Base-by-base conservation (phyloP, 73 alveolate species). In the Halteria grandinella region DNA sequence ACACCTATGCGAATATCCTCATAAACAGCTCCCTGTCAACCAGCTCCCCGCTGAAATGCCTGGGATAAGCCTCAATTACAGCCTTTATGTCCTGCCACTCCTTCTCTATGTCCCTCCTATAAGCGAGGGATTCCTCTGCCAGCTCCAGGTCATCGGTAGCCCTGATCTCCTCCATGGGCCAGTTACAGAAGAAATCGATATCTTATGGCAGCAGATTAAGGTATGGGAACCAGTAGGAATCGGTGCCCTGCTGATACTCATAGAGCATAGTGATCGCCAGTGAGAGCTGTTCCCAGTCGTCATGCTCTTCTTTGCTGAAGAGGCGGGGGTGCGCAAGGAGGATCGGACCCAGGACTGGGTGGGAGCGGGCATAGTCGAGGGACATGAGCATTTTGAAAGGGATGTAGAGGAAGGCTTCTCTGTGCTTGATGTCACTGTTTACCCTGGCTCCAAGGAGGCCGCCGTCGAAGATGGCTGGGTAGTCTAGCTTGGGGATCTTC, bases 401-500 rank as follows among this genome's bases (percentile, higher is more conserved):
- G n/a, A 36, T 11, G 47, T 36, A 36, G n/a, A 36, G 11, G 47
- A 36, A 36, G 5, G 47, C 47, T 36, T 36, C 47, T 11, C 47
- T 36, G 47, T 36, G 47, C n/a, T 36, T 36, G 47, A 36, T 36
- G 47, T 36, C 47, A 7, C 11, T 11, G n/a, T 36, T 36, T 11
- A 11, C 47, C 47, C 47, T 36, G 47, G 47, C 47, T 36, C 47
- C 47, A 29, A 64, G n/a, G 18, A 41, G 52, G 18, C 79, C 79
- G 7, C 33, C 43, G 2, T 64, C 79, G 18, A 64, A 64, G 1
- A 43, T 8, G 17, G 79, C 79, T 24, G 79, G 79, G 21, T 64
- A 64, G 36, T 64, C 79, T 7, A 64, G 27, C 52, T 64, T 64
- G 12, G 79, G 79, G 5, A 40, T 43, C 43, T 64, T 41, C 0